Percentiles rank a stretch among this genome's conserved stretches.
These are phyloP conservation scores for Silene coronaria DNA, from an alignment of 179 eudicot genomes.

Conservation along the genomic window DNA sequence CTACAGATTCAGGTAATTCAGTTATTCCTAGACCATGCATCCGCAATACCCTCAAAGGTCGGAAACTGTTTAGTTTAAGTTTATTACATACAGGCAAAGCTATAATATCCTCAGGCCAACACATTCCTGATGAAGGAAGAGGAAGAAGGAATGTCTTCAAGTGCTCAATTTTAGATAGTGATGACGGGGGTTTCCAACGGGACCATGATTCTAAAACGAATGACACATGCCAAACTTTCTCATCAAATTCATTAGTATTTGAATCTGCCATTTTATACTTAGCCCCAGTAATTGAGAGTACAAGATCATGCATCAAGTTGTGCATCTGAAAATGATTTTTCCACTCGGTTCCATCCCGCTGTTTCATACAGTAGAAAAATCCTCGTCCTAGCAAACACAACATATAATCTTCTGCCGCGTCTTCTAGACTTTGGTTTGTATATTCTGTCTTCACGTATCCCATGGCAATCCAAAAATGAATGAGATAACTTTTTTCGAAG, in stretches of 20 bases:
- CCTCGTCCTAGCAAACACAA: background rate
- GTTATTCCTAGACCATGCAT: background rate
- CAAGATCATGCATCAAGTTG: slow-evolving; percentile 9
- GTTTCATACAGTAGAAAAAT: background rate
- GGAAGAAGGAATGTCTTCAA: background rate
- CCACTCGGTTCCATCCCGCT: background rate
- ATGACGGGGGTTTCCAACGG: background rate
- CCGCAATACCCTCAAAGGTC: background rate
- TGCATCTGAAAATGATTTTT: background rate
- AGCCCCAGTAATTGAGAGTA: background rate
- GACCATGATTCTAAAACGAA: background rate
- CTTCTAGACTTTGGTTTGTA: background rate
- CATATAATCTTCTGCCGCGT: background rate
- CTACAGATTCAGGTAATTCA: background rate
- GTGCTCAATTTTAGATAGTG: background rate
- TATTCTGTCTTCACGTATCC: background rate
- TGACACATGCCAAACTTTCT: slow-evolving; percentile 9
- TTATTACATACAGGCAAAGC: too few relatives aligned
- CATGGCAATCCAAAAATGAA: too few relatives aligned
- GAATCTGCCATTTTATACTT: slow-evolving; percentile 15
- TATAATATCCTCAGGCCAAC: too few relatives aligned
- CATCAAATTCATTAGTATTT: background rate
- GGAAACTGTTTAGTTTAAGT: too few relatives aligned
- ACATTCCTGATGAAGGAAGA: background rate
- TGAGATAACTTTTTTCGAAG: background rate